phyloP scores from a whole-genome alignment of 1,139 yeast genomes.

The Saccharomyces pastorianus region DNA sequence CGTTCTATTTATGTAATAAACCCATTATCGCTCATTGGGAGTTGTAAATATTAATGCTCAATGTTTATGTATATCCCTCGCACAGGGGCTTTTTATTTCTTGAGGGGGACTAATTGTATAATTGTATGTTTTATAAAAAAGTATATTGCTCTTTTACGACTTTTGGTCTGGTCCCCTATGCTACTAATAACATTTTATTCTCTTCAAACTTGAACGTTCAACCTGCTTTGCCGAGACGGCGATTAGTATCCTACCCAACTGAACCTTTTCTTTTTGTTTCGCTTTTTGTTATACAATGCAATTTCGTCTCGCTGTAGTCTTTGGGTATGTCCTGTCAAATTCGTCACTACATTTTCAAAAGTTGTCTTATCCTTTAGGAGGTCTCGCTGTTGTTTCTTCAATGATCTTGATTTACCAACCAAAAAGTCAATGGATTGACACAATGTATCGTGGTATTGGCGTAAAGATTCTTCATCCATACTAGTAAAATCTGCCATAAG shows the following conservation, averaged over 20 bases:
- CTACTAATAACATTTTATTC: neutral
- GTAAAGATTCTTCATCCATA: conserved; percentile 7
- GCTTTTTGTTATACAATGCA: conserved; percentile 25
- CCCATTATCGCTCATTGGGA: neutral
- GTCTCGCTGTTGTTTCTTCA: conserved; percentile 15
- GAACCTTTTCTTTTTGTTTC: conserved; percentile 16
- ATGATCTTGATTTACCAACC: conserved; percentile 14
- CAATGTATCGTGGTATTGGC: conserved; percentile 22
- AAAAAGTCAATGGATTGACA: conserved; percentile 23
- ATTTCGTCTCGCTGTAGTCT: conserved; percentile 29
- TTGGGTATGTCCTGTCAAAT: conserved; percentile 31
- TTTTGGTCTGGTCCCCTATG: neutral
- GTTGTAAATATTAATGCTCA: neutral
- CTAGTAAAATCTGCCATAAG: conserved; percentile 6
- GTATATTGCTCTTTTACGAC: neutral
- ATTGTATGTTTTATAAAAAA: neutral
- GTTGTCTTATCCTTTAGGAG: conserved; percentile 25
- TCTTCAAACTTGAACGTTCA: neutral
- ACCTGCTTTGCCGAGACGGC: neutral
- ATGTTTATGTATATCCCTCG: neutral
- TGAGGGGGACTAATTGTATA: neutral
- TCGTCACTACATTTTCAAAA: conserved; percentile 28
- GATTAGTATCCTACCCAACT: conserved; percentile 17
- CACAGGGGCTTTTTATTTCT: neutral
- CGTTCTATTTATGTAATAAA: neutral